Conservation (phyloP, 139 green algal species). For the Chlamydomonas sp. region DNA sequence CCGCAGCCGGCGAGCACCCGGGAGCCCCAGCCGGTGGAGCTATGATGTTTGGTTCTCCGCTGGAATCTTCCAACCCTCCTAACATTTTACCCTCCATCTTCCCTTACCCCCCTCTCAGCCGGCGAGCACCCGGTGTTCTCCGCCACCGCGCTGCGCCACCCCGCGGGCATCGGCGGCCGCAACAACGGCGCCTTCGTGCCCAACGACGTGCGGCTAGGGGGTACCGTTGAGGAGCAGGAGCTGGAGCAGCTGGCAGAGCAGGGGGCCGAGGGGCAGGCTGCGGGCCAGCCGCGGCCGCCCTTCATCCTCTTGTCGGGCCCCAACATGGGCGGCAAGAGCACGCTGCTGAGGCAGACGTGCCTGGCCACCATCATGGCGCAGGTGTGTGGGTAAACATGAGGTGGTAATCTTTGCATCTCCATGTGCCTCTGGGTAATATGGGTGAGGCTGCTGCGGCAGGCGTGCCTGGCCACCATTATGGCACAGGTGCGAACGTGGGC, state of each 20-base stretch:
- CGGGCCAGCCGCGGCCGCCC: background rate
- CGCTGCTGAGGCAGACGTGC: slow-evolving; percentile 93
- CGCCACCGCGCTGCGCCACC: slow-evolving; percentile 79
- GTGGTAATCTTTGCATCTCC: background rate
- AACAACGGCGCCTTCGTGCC: slow-evolving; percentile 89
- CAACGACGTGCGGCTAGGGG: slow-evolving; percentile 92
- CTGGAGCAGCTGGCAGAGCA: background rate
- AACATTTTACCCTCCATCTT: too few species aligned
- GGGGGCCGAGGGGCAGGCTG: background rate
- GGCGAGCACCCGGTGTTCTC: slow-evolving; percentile 51
- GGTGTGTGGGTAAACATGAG: slow-evolving; percentile 45
- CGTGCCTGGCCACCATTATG: slow-evolving; percentile 62
- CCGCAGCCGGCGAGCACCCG: too few species aligned
- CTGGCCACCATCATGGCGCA: slow-evolving; percentile 90
- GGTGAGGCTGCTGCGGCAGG: background rate
- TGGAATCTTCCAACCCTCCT: too few species aligned
- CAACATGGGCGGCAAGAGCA: slow-evolving; percentile 99
- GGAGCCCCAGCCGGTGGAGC: too few species aligned
- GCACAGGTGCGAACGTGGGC: slow-evolving; percentile 71
- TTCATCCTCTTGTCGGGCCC: slow-evolving; percentile 91
- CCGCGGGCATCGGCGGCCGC: slow-evolving; percentile 59
- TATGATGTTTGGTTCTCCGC: too few species aligned
- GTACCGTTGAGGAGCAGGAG: background rate
- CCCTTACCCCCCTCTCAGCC: too few species aligned
- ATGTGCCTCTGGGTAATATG: background rate